Evolutionary conservation across 768 basidiomycete genomes (phyloP), one percentile per base, ranked within the genome.

Genomic region (Amanita pallidorosea): DNA sequence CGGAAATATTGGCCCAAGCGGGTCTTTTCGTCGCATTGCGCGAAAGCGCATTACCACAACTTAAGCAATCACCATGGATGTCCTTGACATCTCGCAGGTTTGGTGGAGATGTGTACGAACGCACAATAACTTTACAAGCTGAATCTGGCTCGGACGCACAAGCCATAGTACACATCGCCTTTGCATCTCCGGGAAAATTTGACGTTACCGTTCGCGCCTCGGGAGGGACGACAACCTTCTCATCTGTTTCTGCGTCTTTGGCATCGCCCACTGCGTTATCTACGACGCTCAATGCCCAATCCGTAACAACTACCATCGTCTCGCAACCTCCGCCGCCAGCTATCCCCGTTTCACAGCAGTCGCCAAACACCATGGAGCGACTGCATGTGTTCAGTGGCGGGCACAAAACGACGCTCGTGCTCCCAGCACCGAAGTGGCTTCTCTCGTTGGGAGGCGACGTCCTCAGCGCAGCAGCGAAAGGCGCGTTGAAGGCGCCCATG

Each of bases 401-500:
- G 34, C 70, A 68, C 6, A 85, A 85, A 61, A 82, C 76, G 11
- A 80, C 80, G 5, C 67, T 93, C 12, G 67, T 81, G 17, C 60
- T 83, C n/a, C 80, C 84, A 3, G 70, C 83, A 18, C 86, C 88
- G 0, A 71, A 72, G 17, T 91, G 87, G 85, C 65, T 85, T 33
- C 63, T 80, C 34, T 79, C 81, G 2, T 67, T 88, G 7, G 81
- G 78, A n/a, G 77, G 74, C 3, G 82, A 83, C 50, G 65, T 76
- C 9, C 60, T 78, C 15, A 69, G 66, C 25, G 72, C 76, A 5
- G 71, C 80, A 59, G 42, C 42, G 15, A 51, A 36, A 37, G 50
- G 42, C 5, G 79, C 80, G 13, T 63, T 91, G 57, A 76, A 79
- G 53, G 87, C 88, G 4, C 92, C 93, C 12, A 92, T 92, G 88